Evolutionary conservation across 2,329 filamentous ascomycete species (phyloP).

Genomic region (Septoria linicola): DNA sequence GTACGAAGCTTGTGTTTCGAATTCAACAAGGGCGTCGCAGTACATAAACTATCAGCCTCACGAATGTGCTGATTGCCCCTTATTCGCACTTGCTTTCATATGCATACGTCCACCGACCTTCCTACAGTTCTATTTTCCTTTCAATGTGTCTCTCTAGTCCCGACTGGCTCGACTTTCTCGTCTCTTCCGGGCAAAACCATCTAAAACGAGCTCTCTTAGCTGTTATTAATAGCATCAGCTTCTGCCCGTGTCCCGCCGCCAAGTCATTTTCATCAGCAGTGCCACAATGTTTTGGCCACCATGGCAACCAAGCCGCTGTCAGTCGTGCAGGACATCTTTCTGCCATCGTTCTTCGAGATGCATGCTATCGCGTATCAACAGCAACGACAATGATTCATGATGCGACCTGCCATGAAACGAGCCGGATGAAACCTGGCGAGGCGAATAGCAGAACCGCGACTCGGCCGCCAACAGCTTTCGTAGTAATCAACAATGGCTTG

Average conservation of each 20-base stretch:
- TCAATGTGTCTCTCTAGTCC: neutral
- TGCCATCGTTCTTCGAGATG: neutral
- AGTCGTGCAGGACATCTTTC: neutral
- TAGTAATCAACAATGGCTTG: constrained; percentile 11
- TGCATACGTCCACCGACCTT: too few species aligned
- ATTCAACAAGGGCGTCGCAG: too few species aligned
- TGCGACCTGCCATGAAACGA: too few species aligned
- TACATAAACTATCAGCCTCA: too few species aligned
- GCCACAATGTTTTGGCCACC: constrained; percentile 5
- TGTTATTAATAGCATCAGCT: constrained; percentile 6
- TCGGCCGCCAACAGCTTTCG: neutral
- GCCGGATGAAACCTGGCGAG: too few species aligned
- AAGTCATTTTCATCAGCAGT: constrained; percentile 3
- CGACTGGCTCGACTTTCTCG: neutral
- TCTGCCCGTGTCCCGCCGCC: neutral
- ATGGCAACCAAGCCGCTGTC: neutral
- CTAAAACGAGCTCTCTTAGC: neutral
- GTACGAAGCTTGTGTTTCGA: too few species aligned
- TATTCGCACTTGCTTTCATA: too few species aligned
- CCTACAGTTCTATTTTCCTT: too few species aligned
- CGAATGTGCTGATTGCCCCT: too few species aligned
- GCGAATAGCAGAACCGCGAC: too few species aligned
- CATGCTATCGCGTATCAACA: neutral
- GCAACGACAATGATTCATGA: neutral
- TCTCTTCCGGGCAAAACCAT: too few species aligned